phyloP scores from a whole-genome alignment of 257 asterid genomes.

The Jacaranda copaia region DNA sequence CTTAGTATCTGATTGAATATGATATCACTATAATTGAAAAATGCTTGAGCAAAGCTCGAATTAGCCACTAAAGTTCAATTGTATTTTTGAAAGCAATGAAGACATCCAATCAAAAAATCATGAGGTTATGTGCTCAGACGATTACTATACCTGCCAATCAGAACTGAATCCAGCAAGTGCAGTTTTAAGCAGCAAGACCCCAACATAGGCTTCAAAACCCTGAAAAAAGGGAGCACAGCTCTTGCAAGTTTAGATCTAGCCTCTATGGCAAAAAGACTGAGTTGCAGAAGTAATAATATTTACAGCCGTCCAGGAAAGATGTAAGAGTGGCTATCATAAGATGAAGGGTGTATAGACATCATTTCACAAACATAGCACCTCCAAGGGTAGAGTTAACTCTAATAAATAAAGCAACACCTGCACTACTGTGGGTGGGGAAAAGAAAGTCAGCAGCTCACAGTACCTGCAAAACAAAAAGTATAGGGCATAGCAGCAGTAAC shows the following conservation, averaged over 20 bases:
- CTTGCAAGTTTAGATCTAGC: constrained; percentile 25
- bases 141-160: constrained; percentile 85
- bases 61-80: neutral
- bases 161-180: constrained; percentile 76
- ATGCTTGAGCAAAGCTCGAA: neutral
- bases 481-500: constrained; percentile 71
- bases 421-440: neutral
- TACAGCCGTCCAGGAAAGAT: neutral
- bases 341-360: neutral
- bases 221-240: constrained; percentile 42
- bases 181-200: constrained; percentile 80
- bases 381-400: neutral
- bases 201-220: constrained; percentile 95
- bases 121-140: constrained; percentile 9
- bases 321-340: constrained; percentile 21
- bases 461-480: constrained; percentile 89
- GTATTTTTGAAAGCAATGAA: neutral
- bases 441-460: neutral
- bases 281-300: neutral
- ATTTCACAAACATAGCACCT: constrained; percentile 2
- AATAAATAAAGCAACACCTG: neutral
- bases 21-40: constrained; percentile 23
- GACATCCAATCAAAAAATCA: neutral
- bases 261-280: neutral
- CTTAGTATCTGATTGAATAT: constrained; percentile 15